phyloP scores from a whole-genome alignment of 345 rosid genomes.

The Citrus medica region DNA sequence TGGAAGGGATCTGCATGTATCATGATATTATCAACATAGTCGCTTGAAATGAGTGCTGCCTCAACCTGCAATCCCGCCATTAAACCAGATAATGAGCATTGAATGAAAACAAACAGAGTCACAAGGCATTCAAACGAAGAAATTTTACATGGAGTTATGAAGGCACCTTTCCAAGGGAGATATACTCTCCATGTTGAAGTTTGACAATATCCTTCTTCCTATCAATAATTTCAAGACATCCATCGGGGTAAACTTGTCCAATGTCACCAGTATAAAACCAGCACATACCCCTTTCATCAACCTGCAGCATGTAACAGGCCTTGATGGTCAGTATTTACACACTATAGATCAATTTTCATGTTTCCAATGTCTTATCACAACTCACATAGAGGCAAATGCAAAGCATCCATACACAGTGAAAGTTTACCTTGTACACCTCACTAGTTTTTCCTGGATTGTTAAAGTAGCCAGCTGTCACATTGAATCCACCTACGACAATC shows the following conservation, averaged over 20 bases:
- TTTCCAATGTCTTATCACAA: neutral
- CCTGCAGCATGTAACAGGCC: slow-evolving; percentile 37
- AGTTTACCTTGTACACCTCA: slow-evolving; percentile 75
- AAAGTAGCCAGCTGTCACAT: slow-evolving; percentile 78
- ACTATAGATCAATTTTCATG: neutral
- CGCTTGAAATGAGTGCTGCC: slow-evolving; percentile 55
- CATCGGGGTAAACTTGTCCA: slow-evolving; percentile 80
- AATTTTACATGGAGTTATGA: neutral
- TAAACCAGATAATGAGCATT: neutral
- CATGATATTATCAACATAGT: slow-evolving; percentile 72
- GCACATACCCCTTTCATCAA: slow-evolving; percentile 70
- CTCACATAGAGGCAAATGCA: neutral
- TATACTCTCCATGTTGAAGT: slow-evolving; percentile 92
- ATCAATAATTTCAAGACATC: slow-evolving; percentile 90
- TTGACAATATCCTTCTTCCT: slow-evolving; percentile 93
- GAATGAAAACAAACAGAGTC: too few species aligned
- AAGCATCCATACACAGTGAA: neutral
- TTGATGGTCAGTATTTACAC: neutral
- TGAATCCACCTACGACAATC: slow-evolving; percentile 76
- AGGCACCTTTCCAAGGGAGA: slow-evolving; percentile 85
- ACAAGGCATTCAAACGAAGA: neutral
- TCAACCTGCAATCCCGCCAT: slow-evolving; percentile 57
- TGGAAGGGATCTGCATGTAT: slow-evolving; percentile 69
- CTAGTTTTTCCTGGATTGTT: slow-evolving; percentile 69
- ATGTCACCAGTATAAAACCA: slow-evolving; percentile 95